Evolutionary conservation across 306 rosid species (phyloP).

Genomic region (Senna tora): DNA sequence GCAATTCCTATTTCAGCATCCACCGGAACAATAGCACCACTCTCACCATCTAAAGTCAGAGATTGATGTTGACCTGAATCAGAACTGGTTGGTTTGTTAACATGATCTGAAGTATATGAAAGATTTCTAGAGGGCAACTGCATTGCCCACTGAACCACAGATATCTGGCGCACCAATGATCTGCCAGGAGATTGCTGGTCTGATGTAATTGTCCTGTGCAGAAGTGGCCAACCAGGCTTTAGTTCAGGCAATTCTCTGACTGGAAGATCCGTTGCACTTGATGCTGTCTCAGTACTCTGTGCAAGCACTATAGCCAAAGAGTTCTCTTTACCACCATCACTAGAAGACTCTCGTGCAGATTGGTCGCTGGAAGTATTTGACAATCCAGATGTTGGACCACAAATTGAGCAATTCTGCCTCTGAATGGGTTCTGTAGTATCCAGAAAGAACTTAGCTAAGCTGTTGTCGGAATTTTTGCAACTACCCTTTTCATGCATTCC

Average conservation of each 20-base stretch:
- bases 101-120: constrained; percentile 39
- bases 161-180: constrained; percentile 49
- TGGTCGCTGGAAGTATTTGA: constrained; percentile 43
- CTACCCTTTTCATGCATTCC: constrained; percentile 21
- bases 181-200: constrained; percentile 38
- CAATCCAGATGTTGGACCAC: constrained; percentile 45
- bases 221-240: constrained; percentile 97
- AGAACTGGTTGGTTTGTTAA: constrained; percentile 38
- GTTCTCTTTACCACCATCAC: constrained; percentile 43
- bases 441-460: constrained; percentile 54
- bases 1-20: constrained; percentile 46
- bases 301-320: constrained; percentile 84
- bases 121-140: constrained; percentile 68
- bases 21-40: constrained; percentile 76
- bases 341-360: constrained; percentile 48
- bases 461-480: constrained; percentile 47
- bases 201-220: constrained; percentile 48
- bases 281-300: constrained; percentile 42
- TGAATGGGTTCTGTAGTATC: constrained; percentile 45
- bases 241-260: constrained; percentile 53
- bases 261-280: constrained; percentile 39
- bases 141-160: constrained; percentile 99
- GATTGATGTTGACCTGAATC: constrained; percentile 44
- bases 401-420: constrained; percentile 58
- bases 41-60: constrained; percentile 58